Evolutionary conservation across 441 rosid genomes (phyloP).

Genomic region (Aleurites moluccanus): DNA sequence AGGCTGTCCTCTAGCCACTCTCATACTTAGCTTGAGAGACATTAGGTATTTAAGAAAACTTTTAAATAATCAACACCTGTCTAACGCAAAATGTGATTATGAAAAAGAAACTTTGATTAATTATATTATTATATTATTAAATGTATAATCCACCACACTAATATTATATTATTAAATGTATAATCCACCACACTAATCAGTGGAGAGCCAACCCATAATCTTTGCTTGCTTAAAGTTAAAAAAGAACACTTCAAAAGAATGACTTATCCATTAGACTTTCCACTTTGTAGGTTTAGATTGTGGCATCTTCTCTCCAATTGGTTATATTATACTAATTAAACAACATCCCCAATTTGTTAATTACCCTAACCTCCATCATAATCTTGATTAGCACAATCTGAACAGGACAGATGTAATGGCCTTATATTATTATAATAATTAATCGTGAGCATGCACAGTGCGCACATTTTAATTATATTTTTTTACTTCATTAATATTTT

Average conservation of each 20-base stretch:
- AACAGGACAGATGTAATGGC: conserved; percentile 29
- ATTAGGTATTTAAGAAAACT: not conserved
- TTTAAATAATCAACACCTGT: conserved; percentile 21
- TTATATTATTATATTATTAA: not conserved
- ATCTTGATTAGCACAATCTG: conserved; percentile 25
- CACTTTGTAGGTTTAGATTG: conserved; percentile 41
- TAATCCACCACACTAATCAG: conserved; percentile 40
- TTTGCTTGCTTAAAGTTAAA: conserved; percentile 18
- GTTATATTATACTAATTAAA: conserved; percentile 28
- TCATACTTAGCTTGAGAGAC: not conserved
- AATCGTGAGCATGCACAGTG: no score
- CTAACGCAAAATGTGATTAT: conserved; percentile 17
- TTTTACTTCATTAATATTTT: no score
- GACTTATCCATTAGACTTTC: conserved; percentile 43
- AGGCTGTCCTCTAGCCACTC: conserved; percentile 18
- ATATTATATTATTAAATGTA: no score
- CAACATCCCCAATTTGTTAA: not conserved
- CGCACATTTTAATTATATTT: no score
- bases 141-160: no score
- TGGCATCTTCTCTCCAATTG: conserved; percentile 36
- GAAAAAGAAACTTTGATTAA: conserved; percentile 21
- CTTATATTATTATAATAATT: not conserved
- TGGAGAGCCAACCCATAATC: conserved; percentile 37
- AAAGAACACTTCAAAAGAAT: conserved; percentile 24
- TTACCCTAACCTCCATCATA: not conserved